Conservation (phyloP, 345 rosid genomes). For the Reutealis trisperma region DNA sequence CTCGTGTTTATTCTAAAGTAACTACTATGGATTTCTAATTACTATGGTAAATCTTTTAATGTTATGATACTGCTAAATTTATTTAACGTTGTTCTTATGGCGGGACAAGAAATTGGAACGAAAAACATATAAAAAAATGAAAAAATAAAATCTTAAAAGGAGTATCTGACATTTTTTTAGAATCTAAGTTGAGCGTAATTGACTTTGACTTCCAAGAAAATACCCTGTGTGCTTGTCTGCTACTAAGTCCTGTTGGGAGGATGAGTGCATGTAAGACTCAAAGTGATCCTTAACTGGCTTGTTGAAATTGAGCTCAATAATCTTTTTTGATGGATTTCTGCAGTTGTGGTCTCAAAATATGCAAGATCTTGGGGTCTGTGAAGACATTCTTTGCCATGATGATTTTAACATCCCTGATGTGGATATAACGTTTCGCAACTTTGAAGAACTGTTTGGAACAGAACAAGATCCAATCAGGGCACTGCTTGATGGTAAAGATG, state of each 20-base stretch:
- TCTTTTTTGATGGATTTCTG: conserved; percentile 19
- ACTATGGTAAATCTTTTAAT: too few relatives aligned
- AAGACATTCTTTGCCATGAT: conserved; percentile 52
- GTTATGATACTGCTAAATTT: too few relatives aligned
- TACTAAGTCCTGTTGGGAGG: not conserved
- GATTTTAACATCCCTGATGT: conserved; percentile 78
- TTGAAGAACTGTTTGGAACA: conserved; percentile 76
- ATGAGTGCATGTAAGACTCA: not conserved
- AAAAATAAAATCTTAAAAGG: not conserved
- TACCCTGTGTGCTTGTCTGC: not conserved
- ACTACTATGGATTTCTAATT: not conserved
- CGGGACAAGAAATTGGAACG: not conserved
- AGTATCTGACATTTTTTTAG: not conserved
- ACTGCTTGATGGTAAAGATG: conserved; percentile 35
- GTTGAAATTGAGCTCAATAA: conserved; percentile 1
- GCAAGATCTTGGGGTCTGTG: conserved; percentile 87
- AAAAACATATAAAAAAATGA: not conserved
- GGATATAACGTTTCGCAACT: conserved; percentile 67
- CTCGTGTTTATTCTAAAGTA: not conserved
- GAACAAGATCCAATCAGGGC: conserved; percentile 47
- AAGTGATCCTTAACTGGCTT: not conserved
- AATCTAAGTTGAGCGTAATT: too few relatives aligned
- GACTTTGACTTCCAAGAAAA: not conserved
- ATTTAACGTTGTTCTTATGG: not conserved
- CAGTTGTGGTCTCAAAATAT: conserved; percentile 83